Evolutionary conservation across 805 yeast genomes (phyloP).

Genomic region (Ogataea corticis): DNA sequence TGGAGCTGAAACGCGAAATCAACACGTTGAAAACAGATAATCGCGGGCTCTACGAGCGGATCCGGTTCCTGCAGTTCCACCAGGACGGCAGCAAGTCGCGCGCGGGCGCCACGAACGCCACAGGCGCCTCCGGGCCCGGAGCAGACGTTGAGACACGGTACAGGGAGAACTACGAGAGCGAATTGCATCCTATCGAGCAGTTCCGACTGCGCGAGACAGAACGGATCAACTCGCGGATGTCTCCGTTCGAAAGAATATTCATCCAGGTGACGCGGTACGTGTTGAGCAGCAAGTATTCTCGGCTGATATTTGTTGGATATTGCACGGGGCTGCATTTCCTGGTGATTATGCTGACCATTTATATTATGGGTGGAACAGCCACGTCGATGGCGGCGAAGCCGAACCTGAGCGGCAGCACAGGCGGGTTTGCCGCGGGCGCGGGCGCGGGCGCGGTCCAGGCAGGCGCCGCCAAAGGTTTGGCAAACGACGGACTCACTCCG

Average conservation of each 20-base stretch:
- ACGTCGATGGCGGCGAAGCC: slow-evolving; percentile 12
- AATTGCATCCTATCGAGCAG: slow-evolving; percentile 79
- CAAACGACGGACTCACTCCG: slow-evolving; percentile 7
- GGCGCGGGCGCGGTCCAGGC: slow-evolving; percentile 11
- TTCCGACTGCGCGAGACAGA: slow-evolving; percentile 78
- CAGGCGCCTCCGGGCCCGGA: too few species aligned
- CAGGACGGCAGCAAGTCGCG: slow-evolving; percentile 26
- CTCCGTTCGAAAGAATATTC: slow-evolving; percentile 78
- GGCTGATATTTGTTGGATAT: slow-evolving; percentile 72
- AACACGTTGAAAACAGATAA: slow-evolving; percentile 70
- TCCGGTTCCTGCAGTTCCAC: slow-evolving; percentile 63
- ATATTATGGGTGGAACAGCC: slow-evolving; percentile 40
- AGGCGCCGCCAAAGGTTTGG: neutral
- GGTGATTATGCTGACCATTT: slow-evolving; percentile 63
- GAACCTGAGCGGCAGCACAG: slow-evolving; percentile 26
- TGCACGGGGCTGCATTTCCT: slow-evolving; percentile 74
- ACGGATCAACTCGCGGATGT: slow-evolving; percentile 66
- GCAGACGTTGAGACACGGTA: slow-evolving; percentile 55
- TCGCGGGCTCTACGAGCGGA: slow-evolving; percentile 74
- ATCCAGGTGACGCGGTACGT: slow-evolving; percentile 70
- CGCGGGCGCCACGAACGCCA: slow-evolving; percentile 30
- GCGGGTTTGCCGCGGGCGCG: slow-evolving; percentile 27
- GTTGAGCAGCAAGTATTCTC: slow-evolving; percentile 69
- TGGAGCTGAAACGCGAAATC: slow-evolving; percentile 65
- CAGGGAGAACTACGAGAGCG: slow-evolving; percentile 67